These are phyloP conservation scores for Euryodendron excelsum DNA, from an alignment of 148 eudicot genomes.

Conservation along the genomic window DNA sequence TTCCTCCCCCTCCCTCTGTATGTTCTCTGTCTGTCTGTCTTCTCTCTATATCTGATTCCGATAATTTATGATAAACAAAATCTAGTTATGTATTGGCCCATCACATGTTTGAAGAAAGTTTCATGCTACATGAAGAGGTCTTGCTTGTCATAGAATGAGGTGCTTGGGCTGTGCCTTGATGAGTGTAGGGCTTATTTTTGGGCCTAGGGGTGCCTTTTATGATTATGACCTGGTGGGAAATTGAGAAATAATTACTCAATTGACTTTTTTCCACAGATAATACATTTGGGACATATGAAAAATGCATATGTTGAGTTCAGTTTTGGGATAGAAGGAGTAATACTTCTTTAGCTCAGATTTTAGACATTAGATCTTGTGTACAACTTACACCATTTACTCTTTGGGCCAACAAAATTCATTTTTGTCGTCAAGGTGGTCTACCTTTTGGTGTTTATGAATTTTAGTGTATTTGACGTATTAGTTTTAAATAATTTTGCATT, in stretches of 20 bases:
- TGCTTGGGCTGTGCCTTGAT: too few species aligned
- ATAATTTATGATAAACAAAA: too few species aligned
- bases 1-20: too few species aligned
- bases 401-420: background rate
- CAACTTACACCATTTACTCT: background rate
- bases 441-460: background rate
- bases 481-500: background rate
- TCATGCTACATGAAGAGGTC: too few species aligned
- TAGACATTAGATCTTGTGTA: background rate
- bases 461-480: background rate
- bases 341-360: background rate
- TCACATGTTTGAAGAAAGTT: too few species aligned
- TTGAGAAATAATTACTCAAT: background rate
- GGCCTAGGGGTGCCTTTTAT: background rate
- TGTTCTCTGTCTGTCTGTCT: too few species aligned
- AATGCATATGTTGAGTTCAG: background rate
- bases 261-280: background rate
- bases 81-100: too few species aligned
- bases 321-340: background rate
- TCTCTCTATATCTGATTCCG: too few species aligned
- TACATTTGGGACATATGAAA: background rate
- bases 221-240: background rate
- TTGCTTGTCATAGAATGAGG: background rate
- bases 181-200: too few species aligned
- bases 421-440: background rate